Percentiles rank a stretch among this genome's conserved stretches.
Evolutionary conservation across 495 filamentous ascomycete species (phyloP).

Genomic region (Penicillium pancosmium): DNA sequence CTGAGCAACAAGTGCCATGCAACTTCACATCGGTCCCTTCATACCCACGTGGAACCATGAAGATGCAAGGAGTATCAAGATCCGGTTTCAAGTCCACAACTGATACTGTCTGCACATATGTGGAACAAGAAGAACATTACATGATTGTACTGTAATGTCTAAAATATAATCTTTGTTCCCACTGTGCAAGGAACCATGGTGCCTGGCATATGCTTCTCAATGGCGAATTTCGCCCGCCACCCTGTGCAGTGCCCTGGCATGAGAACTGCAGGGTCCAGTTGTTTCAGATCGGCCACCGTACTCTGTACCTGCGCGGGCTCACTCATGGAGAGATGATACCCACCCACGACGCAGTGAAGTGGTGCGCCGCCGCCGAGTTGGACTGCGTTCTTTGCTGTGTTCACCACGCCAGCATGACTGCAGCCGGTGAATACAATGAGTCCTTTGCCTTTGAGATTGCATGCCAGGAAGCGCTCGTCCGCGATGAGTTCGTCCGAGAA

Average conservation of each 20-base stretch:
- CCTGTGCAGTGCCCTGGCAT: slow-evolving; percentile 65
- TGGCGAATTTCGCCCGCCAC: slow-evolving; percentile 63
- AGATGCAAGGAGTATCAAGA: slow-evolving; percentile 18
- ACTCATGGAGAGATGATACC: slow-evolving; percentile 60
- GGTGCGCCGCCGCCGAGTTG: slow-evolving; percentile 42
- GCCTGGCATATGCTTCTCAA: slow-evolving; percentile 60
- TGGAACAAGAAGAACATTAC: not conserved
- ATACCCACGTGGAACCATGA: slow-evolving; percentile 23
- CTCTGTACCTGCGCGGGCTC: slow-evolving; percentile 45
- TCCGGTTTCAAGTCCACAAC: not conserved
- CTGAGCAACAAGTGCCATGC: slow-evolving; percentile 21
- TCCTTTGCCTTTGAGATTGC: slow-evolving; percentile 61
- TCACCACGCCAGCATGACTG: slow-evolving; percentile 63
- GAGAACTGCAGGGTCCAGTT: slow-evolving; percentile 54
- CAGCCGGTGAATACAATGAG: slow-evolving; percentile 66
- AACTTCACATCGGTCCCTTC: slow-evolving; percentile 7
- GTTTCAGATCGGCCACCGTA: slow-evolving; percentile 55
- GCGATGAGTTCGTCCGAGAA: slow-evolving; percentile 55
- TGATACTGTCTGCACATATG: not conserved
- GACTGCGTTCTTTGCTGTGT: slow-evolving; percentile 54
- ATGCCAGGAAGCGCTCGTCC: slow-evolving; percentile 63
- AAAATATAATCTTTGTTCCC: slow-evolving; percentile 53
- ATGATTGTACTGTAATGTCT: slow-evolving; percentile 20
- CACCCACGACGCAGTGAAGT: slow-evolving; percentile 61
- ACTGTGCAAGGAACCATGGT: slow-evolving; percentile 59